Conservation (phyloP, 2,329 filamentous ascomycete genomes). For the Metarhizium sp. region DNA sequence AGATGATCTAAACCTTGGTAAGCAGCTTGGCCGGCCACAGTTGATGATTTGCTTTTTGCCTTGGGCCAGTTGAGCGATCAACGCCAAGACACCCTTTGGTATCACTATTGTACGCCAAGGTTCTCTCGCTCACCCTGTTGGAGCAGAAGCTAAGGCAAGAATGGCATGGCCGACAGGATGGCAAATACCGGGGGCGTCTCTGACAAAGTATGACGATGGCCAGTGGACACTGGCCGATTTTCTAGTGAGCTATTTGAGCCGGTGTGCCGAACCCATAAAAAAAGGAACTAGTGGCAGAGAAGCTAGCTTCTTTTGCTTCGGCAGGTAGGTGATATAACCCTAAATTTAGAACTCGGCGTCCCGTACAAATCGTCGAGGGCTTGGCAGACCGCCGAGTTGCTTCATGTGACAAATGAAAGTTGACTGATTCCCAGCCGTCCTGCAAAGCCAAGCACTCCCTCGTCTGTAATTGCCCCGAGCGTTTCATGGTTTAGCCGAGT, state of each 20-base stretch:
- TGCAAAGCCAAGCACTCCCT: too few relatives aligned
- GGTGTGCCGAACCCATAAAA: conserved; percentile 3
- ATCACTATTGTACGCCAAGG: background rate
- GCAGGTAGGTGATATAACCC: background rate
- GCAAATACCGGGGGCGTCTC: background rate
- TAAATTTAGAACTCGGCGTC: conserved; percentile 4
- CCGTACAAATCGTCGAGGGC: too few relatives aligned
- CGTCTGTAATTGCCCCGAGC: too few relatives aligned
- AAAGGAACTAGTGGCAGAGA: background rate
- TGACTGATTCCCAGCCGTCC: background rate
- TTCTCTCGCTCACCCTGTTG: background rate
- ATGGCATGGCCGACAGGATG: background rate
- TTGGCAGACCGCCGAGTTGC: too few relatives aligned
- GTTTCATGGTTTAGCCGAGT: too few relatives aligned
- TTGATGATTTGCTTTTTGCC: background rate
- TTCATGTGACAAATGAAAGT: background rate
- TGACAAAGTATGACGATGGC: conserved; percentile 1
- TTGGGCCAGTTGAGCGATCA: background rate
- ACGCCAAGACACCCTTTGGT: background rate
- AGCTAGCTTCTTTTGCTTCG: background rate
- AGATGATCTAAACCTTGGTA: background rate
- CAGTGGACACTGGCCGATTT: background rate
- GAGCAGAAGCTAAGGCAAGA: conserved; percentile 1
- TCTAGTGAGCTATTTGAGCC: background rate
- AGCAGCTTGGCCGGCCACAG: background rate